phyloP scores from a whole-genome alignment of 176 grass and related monocot genomes.

The Oryza coarctata region DNA sequence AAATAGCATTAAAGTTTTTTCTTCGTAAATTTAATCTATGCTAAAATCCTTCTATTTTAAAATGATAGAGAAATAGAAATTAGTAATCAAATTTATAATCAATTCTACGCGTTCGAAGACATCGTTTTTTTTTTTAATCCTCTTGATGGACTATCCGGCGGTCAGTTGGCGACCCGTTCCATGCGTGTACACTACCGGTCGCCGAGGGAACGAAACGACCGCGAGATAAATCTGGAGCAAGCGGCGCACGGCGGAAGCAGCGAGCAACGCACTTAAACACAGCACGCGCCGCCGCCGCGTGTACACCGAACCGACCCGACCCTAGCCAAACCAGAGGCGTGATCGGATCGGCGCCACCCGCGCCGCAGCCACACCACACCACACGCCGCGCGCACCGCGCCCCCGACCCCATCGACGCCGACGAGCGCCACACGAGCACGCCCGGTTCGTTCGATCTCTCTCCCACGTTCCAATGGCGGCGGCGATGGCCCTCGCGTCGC shows the following conservation, averaged over 20 bases:
- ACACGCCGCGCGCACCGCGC: slow-evolving; percentile 17
- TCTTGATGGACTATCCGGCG: no score
- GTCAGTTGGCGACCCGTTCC: neutral
- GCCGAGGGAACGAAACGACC: neutral
- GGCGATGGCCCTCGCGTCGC: slow-evolving; percentile 8
- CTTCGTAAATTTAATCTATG: no score
- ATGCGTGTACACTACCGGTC: neutral
- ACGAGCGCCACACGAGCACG: slow-evolving; percentile 14
- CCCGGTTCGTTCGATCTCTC: neutral
- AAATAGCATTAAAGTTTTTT: no score
- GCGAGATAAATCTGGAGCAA: slow-evolving; percentile 5
- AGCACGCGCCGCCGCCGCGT: neutral
- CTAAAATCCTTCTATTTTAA: no score
- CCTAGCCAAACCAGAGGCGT: neutral
- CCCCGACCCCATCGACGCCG: slow-evolving; percentile 27
- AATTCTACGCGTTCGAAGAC: no score
- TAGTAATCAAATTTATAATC: no score
- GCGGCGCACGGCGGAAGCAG: neutral
- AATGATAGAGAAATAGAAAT: no score
- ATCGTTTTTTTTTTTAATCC: no score
- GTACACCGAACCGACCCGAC: slow-evolving; percentile 15
- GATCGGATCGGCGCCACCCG: neutral
- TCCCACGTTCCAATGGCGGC: slow-evolving; percentile 24
- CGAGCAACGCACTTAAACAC: neutral
- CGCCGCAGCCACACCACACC: neutral